Conservation (phyloP, 2,329 filamentous ascomycete genomes). For the Camillea tinctor region DNA sequence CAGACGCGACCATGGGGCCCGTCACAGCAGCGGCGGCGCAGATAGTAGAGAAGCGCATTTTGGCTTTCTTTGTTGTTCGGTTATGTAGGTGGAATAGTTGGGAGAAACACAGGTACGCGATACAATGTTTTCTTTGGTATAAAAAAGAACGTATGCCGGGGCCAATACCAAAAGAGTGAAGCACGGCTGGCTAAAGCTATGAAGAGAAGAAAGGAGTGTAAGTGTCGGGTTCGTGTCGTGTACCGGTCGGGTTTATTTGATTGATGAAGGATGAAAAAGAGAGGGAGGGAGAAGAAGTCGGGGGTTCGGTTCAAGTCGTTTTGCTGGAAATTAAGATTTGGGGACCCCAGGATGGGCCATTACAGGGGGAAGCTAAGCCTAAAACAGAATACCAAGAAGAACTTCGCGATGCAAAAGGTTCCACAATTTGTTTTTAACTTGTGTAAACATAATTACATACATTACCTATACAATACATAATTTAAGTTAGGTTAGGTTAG, state of each 20-base stretch:
- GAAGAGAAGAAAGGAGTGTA: not conserved
- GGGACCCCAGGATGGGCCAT: not conserved
- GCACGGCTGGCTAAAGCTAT: not conserved
- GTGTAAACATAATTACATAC: too few relatives aligned
- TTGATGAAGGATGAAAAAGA: not conserved
- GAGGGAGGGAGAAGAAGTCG: not conserved
- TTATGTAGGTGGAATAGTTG: too few relatives aligned
- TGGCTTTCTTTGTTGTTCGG: slow-evolving; percentile 1
- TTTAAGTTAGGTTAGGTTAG: too few relatives aligned
- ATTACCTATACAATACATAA: too few relatives aligned
- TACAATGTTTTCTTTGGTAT: not conserved
- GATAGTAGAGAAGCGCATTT: slow-evolving; percentile 39
- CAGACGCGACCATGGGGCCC: slow-evolving; percentile 37
- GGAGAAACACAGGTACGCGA: not conserved
- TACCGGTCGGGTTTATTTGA: too few relatives aligned
- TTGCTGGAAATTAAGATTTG: not conserved
- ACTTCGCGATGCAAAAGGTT: not conserved
- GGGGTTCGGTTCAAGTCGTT: not conserved
- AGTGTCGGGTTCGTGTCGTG: not conserved
- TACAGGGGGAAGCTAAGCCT: not conserved
- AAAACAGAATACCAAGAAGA: not conserved
- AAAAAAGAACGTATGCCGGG: not conserved
- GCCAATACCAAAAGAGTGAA: slow-evolving; percentile 1
- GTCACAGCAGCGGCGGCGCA: slow-evolving; percentile 20
- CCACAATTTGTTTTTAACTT: not conserved